These are phyloP conservation scores for Phytophthora pini DNA, from an alignment of 352 stramenopile genomes.

Conservation along the genomic window DNA sequence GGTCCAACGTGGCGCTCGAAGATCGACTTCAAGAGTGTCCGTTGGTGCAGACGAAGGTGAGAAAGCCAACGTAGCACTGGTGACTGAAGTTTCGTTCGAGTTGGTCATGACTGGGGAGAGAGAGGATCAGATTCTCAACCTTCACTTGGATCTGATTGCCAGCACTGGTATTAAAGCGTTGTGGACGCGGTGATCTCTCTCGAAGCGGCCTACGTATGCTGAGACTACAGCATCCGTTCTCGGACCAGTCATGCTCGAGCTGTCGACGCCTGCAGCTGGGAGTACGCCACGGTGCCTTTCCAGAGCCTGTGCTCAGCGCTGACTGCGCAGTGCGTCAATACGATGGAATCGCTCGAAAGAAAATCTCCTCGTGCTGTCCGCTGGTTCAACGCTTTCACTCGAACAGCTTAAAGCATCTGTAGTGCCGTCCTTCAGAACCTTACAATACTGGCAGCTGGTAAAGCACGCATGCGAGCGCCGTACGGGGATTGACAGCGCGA, in stretches of 20 bases:
- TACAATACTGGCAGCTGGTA: conserved; percentile 23
- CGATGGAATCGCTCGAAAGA: conserved; percentile 30
- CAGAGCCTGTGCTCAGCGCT: conserved; percentile 3
- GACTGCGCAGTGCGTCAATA: conserved; percentile 11
- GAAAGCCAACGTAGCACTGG: conserved; percentile 7
- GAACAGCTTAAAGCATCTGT: conserved; percentile 20
- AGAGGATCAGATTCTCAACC: conserved; percentile 6
- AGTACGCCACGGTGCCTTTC: conserved; percentile 23
- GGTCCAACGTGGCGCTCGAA: conserved; percentile 9
- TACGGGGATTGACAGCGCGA: background rate
- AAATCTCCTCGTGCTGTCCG: conserved; percentile 19
- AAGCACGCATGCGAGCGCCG: conserved; percentile 16
- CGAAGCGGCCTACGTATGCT: background rate
- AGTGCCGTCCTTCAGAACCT: conserved; percentile 10
- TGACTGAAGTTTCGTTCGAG: background rate
- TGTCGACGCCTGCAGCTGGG: conserved; percentile 10
- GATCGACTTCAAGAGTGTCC: conserved; percentile 7
- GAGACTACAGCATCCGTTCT: background rate
- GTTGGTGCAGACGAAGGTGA: conserved; percentile 10
- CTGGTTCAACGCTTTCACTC: conserved; percentile 14
- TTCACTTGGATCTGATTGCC: conserved; percentile 6
- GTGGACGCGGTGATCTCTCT: background rate
- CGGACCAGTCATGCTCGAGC: conserved; percentile 4
- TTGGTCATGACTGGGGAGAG: too few relatives aligned
- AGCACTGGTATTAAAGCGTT: background rate